Base-by-base conservation (phyloP, 2,329 filamentous ascomycete genomes). In the Exophiala oligosperma region DNA sequence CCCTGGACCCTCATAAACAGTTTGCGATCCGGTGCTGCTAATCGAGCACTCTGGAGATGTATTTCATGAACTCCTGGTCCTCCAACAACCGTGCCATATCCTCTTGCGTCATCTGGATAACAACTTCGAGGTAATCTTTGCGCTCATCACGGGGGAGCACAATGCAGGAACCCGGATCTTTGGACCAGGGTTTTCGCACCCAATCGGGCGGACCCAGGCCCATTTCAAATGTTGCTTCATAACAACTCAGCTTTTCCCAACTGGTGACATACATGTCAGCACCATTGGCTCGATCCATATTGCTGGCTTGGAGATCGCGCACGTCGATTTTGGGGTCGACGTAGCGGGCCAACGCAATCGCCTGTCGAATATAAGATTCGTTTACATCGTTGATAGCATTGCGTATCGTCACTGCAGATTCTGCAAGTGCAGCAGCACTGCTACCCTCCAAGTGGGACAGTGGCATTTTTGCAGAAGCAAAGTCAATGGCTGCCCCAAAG, bases 401-500 rank as follows among this genome's bases (percentile, higher is more conserved):
- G n/a, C 73, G 73, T 46, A 76, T 69, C 24, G 64, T 55, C 17
- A 70, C 52, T 1, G 75, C 74, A 12, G 74, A 62, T 48, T 73
- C 70, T 2, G 71, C 72, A 6, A 77, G 54, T 8, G 64, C 38
- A n/a, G 64, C 49, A 12, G 21, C 40, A 47, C 48, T 48, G 9
- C 14, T 32, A 2, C 59, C 56, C 12, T 73, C 65, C 24, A 72
- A 66, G 43, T 70, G 64, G 6, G 64, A 56, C 47, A 71, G 58
- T 28, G 61, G 56, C 17, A 63, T 40, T 44, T 63, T 50, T 4
- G 70, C 67, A 5, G 67, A 67, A 1, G 73, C 67, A 57, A 72
- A 76, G 43, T 72, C 73, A 9, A 77, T 66, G 55, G 74, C 76
- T 54, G 74, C 75, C 5, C 74, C 75, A 24, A 76, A 64, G 0